Conservation (phyloP, 2,329 filamentous ascomycete genomes). For the Exophiala sp. region DNA sequence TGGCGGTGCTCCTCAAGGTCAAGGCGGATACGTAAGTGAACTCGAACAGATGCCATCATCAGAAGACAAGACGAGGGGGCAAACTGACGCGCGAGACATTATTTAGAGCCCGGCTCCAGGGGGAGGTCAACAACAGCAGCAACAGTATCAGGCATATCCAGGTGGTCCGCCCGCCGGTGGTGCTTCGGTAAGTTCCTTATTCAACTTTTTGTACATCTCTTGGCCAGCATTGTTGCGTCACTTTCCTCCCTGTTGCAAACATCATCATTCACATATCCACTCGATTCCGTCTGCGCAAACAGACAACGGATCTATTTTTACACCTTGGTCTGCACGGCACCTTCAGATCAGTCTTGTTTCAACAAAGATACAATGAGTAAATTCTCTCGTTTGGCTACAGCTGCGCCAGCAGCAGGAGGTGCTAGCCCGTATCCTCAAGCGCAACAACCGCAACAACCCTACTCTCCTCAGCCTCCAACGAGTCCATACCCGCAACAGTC, state of each 20-base stretch:
- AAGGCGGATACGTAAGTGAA: slow-evolving; percentile 53
- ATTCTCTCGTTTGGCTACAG: slow-evolving; percentile 24
- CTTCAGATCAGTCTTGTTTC: neutral
- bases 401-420: slow-evolving; percentile 7
- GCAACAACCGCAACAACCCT: slow-evolving; percentile 38
- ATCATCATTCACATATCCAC: neutral
- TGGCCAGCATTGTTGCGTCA: slow-evolving; percentile 21
- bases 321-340: neutral
- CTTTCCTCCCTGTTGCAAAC: slow-evolving; percentile 18
- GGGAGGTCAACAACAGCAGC: slow-evolving; percentile 34
- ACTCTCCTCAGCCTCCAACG: slow-evolving; percentile 29
- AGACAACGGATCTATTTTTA: slow-evolving; percentile 29
- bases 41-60: slow-evolving; percentile 8
- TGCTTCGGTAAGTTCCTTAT: slow-evolving; percentile 33
- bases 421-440: slow-evolving; percentile 20
- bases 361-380: slow-evolving; percentile 25
- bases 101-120: slow-evolving; percentile 25
- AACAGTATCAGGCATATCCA: slow-evolving; percentile 56
- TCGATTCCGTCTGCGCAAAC: slow-evolving; percentile 5
- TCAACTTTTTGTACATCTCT: slow-evolving; percentile 17
- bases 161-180: slow-evolving; percentile 36
- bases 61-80: neutral
- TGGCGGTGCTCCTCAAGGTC: slow-evolving; percentile 27
- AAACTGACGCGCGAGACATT: slow-evolving; percentile 7
- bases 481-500: slow-evolving; percentile 24